Percentiles rank a stretch among this genome's conserved stretches.
Evolutionary conservation across 495 filamentous ascomycete genomes (phyloP).

Genomic region (Aspergillus heteromorphus): DNA sequence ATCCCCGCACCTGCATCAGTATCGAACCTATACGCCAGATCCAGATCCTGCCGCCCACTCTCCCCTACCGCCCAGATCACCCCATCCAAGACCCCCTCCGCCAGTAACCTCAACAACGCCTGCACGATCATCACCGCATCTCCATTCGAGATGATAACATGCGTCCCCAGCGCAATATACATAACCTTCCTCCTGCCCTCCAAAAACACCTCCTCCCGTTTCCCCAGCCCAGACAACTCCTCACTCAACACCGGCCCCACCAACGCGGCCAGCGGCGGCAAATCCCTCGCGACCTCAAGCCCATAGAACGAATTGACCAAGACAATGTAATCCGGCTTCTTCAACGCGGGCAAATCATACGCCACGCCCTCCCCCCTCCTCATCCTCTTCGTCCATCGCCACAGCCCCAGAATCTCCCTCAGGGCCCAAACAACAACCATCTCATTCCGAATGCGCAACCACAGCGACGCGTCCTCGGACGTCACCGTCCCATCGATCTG

Average conservation of each 20-base stretch:
- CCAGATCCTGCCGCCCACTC: slow-evolving; percentile 14
- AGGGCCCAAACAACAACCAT: slow-evolving; percentile 17
- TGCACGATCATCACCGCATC: slow-evolving; percentile 21
- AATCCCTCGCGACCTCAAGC: slow-evolving; percentile 32
- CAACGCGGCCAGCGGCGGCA: slow-evolving; percentile 27
- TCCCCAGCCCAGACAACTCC: slow-evolving; percentile 20
- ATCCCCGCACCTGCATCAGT: neutral
- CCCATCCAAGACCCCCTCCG: slow-evolving; percentile 27
- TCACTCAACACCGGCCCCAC: slow-evolving; percentile 33
- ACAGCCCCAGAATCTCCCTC: slow-evolving; percentile 17
- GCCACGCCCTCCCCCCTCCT: slow-evolving; percentile 22
- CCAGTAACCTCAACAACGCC: slow-evolving; percentile 17
- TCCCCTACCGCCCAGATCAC: slow-evolving; percentile 31
- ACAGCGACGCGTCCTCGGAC: slow-evolving; percentile 29
- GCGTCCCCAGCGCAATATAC: slow-evolving; percentile 35
- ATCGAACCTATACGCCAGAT: slow-evolving; percentile 6
- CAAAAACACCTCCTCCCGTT: slow-evolving; percentile 17
- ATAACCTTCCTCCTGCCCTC: slow-evolving; percentile 16
- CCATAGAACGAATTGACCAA: slow-evolving; percentile 40
- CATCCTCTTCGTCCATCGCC: slow-evolving; percentile 27
- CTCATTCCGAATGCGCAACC: slow-evolving; percentile 27
- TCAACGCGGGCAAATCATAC: slow-evolving; percentile 12
- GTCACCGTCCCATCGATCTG: slow-evolving; percentile 29
- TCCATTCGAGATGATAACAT: slow-evolving; percentile 24
- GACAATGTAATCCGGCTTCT: slow-evolving; percentile 35